Conservation (phyloP, 2,329 filamentous ascomycete species). For the Microdochium nivale region DNA sequence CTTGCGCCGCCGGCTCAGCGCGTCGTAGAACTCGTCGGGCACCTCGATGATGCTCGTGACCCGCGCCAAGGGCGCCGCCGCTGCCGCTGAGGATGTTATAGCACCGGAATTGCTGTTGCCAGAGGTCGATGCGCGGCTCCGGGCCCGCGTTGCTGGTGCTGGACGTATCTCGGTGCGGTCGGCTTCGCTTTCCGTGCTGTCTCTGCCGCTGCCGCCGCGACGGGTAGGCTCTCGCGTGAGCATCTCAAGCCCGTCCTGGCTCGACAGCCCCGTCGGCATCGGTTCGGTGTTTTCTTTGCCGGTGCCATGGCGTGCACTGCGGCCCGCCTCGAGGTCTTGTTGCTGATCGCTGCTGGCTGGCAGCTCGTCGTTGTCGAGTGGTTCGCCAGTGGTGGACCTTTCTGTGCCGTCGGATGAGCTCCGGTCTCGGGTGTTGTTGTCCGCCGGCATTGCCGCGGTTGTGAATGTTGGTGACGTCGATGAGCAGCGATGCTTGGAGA, state of each 20-base stretch:
- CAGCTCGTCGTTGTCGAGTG: no score
- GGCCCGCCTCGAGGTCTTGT: background rate
- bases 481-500: no score
- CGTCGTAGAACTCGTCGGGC: slow-evolving; percentile 54
- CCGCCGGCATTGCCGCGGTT: no score
- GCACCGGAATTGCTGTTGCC: background rate
- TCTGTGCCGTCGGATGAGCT: no score
- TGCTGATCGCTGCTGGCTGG: background rate
- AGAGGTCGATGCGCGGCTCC: background rate
- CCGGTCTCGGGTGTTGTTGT: no score
- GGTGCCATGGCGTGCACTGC: background rate
- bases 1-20: slow-evolving; percentile 54
- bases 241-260: background rate
- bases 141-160: background rate
- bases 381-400: no score
- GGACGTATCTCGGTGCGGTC: background rate
- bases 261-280: background rate
- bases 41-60: slow-evolving; percentile 21
- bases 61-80: background rate
- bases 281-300: background rate
- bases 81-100: background rate
- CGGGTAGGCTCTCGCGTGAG: background rate
- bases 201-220: background rate
- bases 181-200: background rate
- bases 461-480: no score